Evolutionary conservation across 2,329 filamentous ascomycete genomes (phyloP).

Genomic region (Aspergillus unguis): DNA sequence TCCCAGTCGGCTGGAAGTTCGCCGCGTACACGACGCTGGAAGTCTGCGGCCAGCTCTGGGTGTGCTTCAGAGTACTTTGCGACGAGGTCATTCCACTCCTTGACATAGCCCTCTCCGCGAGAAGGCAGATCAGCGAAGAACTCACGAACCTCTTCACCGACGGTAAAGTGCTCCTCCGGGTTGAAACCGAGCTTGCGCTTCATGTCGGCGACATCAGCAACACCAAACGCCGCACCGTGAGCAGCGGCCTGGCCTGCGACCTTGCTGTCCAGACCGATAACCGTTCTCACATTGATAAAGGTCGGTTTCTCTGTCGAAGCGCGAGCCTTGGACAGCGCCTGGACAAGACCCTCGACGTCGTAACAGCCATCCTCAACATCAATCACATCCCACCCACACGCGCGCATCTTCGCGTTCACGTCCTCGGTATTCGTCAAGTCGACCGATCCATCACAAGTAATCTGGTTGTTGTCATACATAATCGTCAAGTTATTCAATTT

Average conservation of each 20-base stretch:
- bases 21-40: slow-evolving; percentile 48
- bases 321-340: slow-evolving; percentile 47
- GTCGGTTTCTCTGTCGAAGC: slow-evolving; percentile 49
- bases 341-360: slow-evolving; percentile 49
- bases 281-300: slow-evolving; percentile 57
- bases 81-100: slow-evolving; percentile 50
- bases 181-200: slow-evolving; percentile 53
- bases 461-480: slow-evolving; percentile 61
- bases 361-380: slow-evolving; percentile 54
- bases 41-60: slow-evolving; percentile 50
- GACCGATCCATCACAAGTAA: slow-evolving; percentile 58
- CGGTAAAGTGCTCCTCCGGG: slow-evolving; percentile 46
- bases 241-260: slow-evolving; percentile 49
- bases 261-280: slow-evolving; percentile 54
- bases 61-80: slow-evolving; percentile 43
- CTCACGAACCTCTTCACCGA: slow-evolving; percentile 46
- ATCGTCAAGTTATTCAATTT: slow-evolving; percentile 56
- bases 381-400: slow-evolving; percentile 56
- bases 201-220: slow-evolving; percentile 53
- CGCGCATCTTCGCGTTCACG: slow-evolving; percentile 57
- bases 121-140: slow-evolving; percentile 53
- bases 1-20: slow-evolving; percentile 51
- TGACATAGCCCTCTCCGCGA: slow-evolving; percentile 47
- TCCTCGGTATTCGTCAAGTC: slow-evolving; percentile 56
- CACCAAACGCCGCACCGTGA: slow-evolving; percentile 58